Evolutionary conservation across 805 yeast genomes (phyloP).

Genomic region (Barnettozyma wickerhamii): DNA sequence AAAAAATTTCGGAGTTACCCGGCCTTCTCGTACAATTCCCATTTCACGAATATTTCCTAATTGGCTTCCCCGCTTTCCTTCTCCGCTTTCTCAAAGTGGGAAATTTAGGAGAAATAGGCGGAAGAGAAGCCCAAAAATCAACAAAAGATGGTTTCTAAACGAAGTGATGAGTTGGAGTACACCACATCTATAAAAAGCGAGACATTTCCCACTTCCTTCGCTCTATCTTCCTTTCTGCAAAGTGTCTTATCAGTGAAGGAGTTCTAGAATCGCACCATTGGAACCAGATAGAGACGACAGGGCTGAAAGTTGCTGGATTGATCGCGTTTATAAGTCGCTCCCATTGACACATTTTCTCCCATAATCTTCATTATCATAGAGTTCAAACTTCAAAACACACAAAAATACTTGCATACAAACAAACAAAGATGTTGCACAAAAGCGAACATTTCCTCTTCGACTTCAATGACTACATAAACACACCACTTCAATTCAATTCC

Average conservation of each 20-base stretch:
- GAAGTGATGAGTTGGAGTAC: constrained; percentile 1
- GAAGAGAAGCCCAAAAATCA: constrained; percentile 4
- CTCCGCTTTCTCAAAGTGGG: neutral
- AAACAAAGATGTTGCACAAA: constrained; percentile 18
- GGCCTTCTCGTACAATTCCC: no score
- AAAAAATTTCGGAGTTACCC: neutral
- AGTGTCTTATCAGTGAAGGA: neutral
- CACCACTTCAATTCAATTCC: constrained; percentile 13
- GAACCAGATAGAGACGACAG: no score
- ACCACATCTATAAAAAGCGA: neutral
- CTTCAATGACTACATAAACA: constrained; percentile 19
- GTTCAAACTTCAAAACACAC: neutral
- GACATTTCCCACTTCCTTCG: neutral
- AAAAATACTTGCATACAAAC: neutral
- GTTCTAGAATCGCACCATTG: no score
- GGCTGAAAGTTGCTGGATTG: neutral
- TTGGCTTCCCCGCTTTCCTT: constrained; percentile 3
- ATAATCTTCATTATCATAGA: neutral
- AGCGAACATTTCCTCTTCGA: constrained; percentile 16
- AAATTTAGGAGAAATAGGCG: neutral
- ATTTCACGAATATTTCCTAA: neutral
- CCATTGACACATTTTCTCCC: neutral
- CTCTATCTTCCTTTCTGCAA: neutral
- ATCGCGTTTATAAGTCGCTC: neutral
- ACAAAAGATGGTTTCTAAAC: constrained; percentile 4